These are phyloP conservation scores for Cladosporium sp. DNA, from an alignment of 2,329 filamentous ascomycete species.

Conservation along the genomic window DNA sequence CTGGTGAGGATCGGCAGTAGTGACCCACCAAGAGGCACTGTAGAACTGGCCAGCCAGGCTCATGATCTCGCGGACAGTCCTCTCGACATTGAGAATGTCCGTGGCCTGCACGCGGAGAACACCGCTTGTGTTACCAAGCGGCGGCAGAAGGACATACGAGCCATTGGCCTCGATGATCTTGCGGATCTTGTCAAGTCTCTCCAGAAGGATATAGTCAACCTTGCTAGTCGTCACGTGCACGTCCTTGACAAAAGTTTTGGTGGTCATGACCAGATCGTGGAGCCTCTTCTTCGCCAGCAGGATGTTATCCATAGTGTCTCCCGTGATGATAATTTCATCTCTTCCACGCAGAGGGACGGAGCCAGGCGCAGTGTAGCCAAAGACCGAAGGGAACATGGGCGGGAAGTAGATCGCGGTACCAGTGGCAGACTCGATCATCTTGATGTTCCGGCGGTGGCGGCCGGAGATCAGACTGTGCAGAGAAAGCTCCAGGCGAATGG, in stretches of 20 bases:
- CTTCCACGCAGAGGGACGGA: constrained; percentile 70
- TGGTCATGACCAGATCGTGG: constrained; percentile 72
- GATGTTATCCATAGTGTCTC: constrained; percentile 77
- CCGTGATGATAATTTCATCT: constrained; percentile 91
- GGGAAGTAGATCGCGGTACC: constrained; percentile 98
- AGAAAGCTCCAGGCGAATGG: constrained; percentile 73
- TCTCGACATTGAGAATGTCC: constrained; percentile 88
- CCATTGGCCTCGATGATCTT: constrained; percentile 97
- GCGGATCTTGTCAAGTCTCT: constrained; percentile 88
- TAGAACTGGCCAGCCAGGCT: constrained; percentile 94
- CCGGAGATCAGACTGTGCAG: constrained; percentile 90
- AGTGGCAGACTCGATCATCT: constrained; percentile 90
- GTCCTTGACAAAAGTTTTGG: constrained; percentile 77
- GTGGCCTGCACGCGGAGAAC: constrained; percentile 86
- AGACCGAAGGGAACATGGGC: constrained; percentile 84
- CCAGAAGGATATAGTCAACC: constrained; percentile 87
- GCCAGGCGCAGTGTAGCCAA: constrained; percentile 78
- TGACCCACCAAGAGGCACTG: constrained; percentile 91
- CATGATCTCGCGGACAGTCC: constrained; percentile 94
- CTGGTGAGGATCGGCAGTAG: constrained; percentile 63
- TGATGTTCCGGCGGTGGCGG: constrained; percentile 93
- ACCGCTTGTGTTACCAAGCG: constrained; percentile 76
- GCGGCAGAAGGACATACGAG: constrained; percentile 87
- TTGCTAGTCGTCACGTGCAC: constrained; percentile 84
- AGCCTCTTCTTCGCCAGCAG: constrained; percentile 85